Conservation (phyloP, 164 flowering plant genomes). For the Chimonanthus salicifolius region DNA sequence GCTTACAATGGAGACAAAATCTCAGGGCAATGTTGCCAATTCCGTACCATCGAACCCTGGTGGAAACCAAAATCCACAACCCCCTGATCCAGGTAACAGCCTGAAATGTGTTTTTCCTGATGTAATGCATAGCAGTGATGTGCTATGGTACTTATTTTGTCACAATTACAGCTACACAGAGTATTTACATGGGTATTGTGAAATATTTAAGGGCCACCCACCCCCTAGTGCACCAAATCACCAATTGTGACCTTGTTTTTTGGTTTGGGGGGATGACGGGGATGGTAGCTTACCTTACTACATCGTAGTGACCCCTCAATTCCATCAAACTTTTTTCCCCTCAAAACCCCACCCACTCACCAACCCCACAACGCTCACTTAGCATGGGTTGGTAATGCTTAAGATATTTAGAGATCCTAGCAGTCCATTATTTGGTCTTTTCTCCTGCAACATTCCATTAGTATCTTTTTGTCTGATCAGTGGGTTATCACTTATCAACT, state of each 20-base stretch:
- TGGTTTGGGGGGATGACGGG: too few species aligned
- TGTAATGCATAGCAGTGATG: neutral
- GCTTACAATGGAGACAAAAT: conserved; percentile 57
- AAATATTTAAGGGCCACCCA: too few species aligned
- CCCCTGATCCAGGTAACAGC: conserved; percentile 49
- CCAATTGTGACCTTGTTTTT: too few species aligned
- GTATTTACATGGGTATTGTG: too few species aligned
- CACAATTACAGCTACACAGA: neutral
- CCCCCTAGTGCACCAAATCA: too few species aligned
- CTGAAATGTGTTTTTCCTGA: conserved; percentile 12
- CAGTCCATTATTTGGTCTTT: neutral
- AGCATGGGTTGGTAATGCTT: neutral
- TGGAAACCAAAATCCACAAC: conserved; percentile 28
- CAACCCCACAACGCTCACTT: neutral
- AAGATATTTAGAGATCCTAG: neutral
- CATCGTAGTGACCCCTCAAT: too few species aligned
- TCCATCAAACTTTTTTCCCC: too few species aligned
- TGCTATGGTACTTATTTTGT: neutral
- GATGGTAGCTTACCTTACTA: too few species aligned
- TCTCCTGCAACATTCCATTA: too few species aligned
- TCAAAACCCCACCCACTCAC: too few species aligned
- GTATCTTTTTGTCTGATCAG: too few species aligned
- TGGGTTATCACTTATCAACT: too few species aligned
- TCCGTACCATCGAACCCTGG: conserved; percentile 24
- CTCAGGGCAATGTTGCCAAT: conserved; percentile 29